phyloP scores from a whole-genome alignment of 345 rosid genomes.

The Psidium friedrichsthalianum region DNA sequence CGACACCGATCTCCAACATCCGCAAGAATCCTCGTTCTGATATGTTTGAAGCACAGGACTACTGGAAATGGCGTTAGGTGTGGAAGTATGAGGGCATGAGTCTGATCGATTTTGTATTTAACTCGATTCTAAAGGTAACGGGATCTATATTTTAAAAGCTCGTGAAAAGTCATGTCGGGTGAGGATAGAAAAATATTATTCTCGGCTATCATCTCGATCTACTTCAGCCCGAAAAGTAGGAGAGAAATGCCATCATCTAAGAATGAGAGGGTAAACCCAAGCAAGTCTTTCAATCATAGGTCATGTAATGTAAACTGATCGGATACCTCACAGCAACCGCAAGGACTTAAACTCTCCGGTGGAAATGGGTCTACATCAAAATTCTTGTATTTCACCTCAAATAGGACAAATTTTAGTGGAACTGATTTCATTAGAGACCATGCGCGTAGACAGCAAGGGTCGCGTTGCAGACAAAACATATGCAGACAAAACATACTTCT shows the following conservation, averaged over 20 bases:
- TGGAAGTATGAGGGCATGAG: background rate
- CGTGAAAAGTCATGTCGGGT: background rate
- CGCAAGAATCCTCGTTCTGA: background rate
- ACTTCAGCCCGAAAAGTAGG: background rate
- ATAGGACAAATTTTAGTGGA: background rate
- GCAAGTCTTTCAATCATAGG: background rate
- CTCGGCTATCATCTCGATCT: background rate
- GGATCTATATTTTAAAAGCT: background rate
- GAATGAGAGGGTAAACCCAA: background rate
- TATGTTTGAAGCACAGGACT: background rate
- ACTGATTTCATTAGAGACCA: background rate
- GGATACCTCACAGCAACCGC: background rate
- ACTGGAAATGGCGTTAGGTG: background rate
- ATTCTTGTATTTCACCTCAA: background rate
- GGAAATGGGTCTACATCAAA: background rate
- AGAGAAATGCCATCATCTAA: background rate
- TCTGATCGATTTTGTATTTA: background rate
- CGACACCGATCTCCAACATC: background rate
- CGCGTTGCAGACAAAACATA: background rate
- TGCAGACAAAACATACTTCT: background rate
- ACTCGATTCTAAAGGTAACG: background rate
- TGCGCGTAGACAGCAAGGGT: background rate
- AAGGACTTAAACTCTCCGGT: background rate
- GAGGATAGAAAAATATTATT: background rate
- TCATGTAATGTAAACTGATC: background rate